Percentiles rank a stretch among this genome's conserved stretches.
phyloP scores from a whole-genome alignment of 768 basidiomycete species.

The Clitopilus passeckerianus region DNA sequence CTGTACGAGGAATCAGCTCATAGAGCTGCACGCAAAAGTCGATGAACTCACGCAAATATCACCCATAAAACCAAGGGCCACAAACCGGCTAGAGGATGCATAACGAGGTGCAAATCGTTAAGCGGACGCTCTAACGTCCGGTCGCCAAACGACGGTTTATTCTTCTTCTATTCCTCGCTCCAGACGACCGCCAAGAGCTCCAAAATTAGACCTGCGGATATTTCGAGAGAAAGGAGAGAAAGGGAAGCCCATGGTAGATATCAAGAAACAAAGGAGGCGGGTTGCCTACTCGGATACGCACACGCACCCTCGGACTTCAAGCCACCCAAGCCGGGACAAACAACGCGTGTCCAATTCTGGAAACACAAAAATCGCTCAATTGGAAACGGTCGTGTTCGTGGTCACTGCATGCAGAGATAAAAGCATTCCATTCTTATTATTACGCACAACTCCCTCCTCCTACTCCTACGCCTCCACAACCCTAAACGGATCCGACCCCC shows the following conservation, averaged over 20 bases:
- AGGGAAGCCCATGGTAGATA: neutral
- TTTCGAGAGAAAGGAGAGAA: neutral
- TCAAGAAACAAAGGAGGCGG: neutral
- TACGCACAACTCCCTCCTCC: neutral
- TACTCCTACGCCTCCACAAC: conserved; percentile 39
- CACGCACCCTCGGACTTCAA: neutral
- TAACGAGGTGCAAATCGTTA: neutral
- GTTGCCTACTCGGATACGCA: neutral
- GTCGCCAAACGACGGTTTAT: neutral
- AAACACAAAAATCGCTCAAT: too few relatives aligned
- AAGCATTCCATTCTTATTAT: neutral
- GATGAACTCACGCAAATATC: too few relatives aligned
- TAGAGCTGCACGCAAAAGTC: too few relatives aligned
- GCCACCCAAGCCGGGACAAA: neutral
- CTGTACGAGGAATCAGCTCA: too few relatives aligned
- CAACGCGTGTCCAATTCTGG: neutral
- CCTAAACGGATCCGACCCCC: conserved; percentile 75
- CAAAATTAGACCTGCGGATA: neutral
- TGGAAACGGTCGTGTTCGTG: too few relatives aligned
- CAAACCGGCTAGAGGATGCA: neutral
- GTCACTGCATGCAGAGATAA: too few relatives aligned
- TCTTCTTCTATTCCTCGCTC: neutral
- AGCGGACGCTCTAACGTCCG: neutral
- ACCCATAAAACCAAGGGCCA: neutral
- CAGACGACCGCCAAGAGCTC: neutral